A percentile compares a stretch with the other conserved stretches of the same genome.
These are phyloP conservation scores for Wickerhamiella nectarea DNA, from an alignment of 805 yeast genomes.

Conservation along the genomic window DNA sequence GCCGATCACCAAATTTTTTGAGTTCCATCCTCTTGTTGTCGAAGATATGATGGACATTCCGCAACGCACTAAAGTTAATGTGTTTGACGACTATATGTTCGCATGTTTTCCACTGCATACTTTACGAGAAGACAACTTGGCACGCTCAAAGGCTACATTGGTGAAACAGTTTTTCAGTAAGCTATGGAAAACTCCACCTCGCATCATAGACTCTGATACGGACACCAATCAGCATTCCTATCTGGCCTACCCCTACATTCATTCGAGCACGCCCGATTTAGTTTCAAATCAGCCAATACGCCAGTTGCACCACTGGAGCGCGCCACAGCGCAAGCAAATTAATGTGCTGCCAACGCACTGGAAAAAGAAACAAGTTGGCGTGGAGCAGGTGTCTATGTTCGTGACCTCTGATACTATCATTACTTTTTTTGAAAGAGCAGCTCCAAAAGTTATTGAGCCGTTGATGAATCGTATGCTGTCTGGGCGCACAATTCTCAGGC, in stretches of 20 bases:
- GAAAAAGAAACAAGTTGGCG: conserved; percentile 30
- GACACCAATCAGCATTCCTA: background rate
- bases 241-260: background rate
- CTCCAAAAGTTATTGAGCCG: conserved; percentile 39
- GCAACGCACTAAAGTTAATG: conserved; percentile 44
- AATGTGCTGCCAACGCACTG: background rate
- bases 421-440: conserved; percentile 45
- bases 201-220: background rate
- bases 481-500: conserved; percentile 35
- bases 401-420: conserved; percentile 35
- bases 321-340: conserved; percentile 4
- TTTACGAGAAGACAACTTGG: conserved; percentile 24
- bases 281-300: conserved; percentile 12
- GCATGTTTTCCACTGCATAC: conserved; percentile 41
- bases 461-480: conserved; percentile 35
- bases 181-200: background rate
- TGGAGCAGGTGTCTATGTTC: conserved; percentile 44
- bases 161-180: background rate
- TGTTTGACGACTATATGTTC: conserved; percentile 39
- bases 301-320: conserved; percentile 18
- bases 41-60: conserved; percentile 55
- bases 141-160: background rate
- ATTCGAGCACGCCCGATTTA: conserved; percentile 3
- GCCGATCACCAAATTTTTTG: conserved; percentile 32
- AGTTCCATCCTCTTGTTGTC: conserved; percentile 40